Percentiles rank a stretch among this genome's conserved stretches.
These are phyloP conservation scores for Aplosporella prunicola DNA, from an alignment of 2,329 filamentous ascomycete species.

Conservation along the genomic window DNA sequence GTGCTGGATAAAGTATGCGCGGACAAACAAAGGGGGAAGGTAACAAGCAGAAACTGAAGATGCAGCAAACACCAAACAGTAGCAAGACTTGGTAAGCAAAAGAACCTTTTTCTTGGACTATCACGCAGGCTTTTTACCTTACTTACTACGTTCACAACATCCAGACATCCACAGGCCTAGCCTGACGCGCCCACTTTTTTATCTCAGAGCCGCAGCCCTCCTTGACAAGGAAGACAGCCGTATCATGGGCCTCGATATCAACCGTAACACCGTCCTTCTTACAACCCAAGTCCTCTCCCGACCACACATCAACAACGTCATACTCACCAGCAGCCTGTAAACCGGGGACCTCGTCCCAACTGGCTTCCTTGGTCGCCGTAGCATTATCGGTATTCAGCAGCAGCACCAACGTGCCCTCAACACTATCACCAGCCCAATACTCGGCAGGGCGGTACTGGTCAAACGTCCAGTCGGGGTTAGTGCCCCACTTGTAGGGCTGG, in stretches of 20 bases:
- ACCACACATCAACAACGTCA: conserved; percentile 17
- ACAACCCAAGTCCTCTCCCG: conserved; percentile 14
- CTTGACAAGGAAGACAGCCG: conserved; percentile 12
- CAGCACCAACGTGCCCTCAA: conserved; percentile 19
- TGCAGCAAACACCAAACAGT: no score
- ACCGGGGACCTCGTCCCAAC: conserved; percentile 18
- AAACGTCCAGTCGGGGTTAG: conserved; percentile 42
- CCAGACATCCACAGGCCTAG: no score
- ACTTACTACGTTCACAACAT: no score
- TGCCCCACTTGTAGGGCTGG: conserved; percentile 37
- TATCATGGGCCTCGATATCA: conserved; percentile 16
- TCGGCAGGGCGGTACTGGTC: conserved; percentile 27
- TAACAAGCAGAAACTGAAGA: no score
- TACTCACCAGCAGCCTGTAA: conserved; percentile 14
- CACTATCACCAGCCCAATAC: conserved; percentile 20
- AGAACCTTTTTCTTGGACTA: no score
- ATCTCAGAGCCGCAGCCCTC: no score
- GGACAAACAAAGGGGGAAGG: no score
- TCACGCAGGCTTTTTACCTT: no score
- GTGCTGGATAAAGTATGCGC: no score
- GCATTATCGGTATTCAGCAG: conserved; percentile 19
- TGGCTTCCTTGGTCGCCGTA: conserved; percentile 13
- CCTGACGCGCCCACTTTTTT: no score
- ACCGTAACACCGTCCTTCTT: conserved; percentile 10
- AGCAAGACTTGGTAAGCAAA: no score